Conservation (phyloP, 257 asterid genomes). For the Solanum tarapatanum region DNA sequence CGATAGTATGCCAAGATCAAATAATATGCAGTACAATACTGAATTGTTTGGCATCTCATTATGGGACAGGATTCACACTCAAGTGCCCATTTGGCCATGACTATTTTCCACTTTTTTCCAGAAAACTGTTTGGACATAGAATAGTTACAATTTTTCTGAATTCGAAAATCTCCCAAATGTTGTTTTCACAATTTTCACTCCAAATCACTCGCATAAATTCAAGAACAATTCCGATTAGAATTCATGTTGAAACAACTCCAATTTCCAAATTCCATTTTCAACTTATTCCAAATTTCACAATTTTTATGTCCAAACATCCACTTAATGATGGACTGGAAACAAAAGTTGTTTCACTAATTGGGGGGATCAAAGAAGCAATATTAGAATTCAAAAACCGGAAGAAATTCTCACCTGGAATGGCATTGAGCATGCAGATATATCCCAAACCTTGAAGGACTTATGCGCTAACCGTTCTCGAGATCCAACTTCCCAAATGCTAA, state of each 20-base stretch:
- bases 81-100: background rate
- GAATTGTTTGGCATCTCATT: background rate
- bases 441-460: constrained; percentile 83
- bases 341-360: background rate
- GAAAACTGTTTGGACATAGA: background rate
- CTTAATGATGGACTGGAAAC: background rate
- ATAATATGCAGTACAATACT: background rate
- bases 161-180: background rate
- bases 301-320: background rate
- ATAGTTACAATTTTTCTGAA: background rate
- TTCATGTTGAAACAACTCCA: background rate
- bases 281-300: background rate
- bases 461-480: constrained; percentile 86
- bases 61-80: background rate
- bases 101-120: background rate
- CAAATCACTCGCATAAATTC: background rate
- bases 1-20: background rate
- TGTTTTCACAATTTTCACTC: background rate
- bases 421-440: constrained; percentile 73
- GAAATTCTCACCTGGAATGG: constrained; percentile 67
- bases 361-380: background rate
- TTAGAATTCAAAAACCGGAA: background rate
- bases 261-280: background rate
- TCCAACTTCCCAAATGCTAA: constrained; percentile 98
- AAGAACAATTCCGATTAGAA: background rate